Percentiles rank a stretch among this genome's conserved stretches.
These are phyloP conservation scores for Saccharomyces hybrid DNA, from an alignment of 1,139 yeast species.

Conservation along the genomic window DNA sequence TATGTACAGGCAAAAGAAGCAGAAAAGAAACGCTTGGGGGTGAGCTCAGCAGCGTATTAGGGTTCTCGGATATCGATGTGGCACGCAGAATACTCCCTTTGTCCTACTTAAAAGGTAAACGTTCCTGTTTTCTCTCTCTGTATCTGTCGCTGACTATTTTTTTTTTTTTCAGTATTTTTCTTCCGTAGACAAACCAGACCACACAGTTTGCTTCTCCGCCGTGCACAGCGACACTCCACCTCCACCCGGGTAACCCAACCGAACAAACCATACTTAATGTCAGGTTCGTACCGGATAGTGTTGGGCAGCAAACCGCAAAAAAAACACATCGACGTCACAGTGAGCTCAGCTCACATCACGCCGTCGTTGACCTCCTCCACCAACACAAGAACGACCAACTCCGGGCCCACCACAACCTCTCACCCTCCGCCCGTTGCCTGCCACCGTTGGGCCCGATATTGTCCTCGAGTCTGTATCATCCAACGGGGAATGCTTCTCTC, in stretches of 20 bases:
- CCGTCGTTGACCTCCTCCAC: background rate
- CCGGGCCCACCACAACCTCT: background rate
- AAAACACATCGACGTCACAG: background rate
- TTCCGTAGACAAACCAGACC: background rate
- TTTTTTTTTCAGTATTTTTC: background rate
- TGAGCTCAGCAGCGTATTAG: background rate
- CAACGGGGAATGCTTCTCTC: background rate
- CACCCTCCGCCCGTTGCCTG: background rate
- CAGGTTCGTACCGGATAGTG: no score
- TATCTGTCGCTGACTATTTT: background rate
- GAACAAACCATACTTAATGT: no score
- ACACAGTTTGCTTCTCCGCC: no score
- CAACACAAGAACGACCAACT: background rate
- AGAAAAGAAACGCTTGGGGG: background rate
- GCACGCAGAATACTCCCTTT: background rate
- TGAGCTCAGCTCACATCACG: background rate
- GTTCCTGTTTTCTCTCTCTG: background rate
- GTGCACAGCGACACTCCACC: no score
- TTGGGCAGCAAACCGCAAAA: background rate
- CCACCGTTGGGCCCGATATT: background rate
- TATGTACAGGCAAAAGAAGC: background rate
- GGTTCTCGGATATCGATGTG: background rate
- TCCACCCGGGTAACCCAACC: no score
- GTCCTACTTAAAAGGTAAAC: background rate
- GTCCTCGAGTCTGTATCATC: background rate